Conservation (phyloP, 306 rosid species). For the Parietaria judaica region DNA sequence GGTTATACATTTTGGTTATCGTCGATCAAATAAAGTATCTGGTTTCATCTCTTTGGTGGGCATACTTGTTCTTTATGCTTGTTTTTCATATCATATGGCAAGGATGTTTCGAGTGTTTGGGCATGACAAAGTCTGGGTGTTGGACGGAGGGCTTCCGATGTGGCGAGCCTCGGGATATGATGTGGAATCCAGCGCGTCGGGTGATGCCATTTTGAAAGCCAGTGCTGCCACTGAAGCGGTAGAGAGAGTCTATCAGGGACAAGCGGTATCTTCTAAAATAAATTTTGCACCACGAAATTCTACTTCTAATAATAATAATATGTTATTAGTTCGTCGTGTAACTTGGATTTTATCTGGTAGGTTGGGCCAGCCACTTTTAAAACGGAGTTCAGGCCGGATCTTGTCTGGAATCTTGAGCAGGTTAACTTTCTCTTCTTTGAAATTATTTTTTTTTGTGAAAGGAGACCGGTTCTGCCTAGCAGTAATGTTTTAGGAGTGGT, state of each 20-base stretch:
- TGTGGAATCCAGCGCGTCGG: conserved; percentile 94
- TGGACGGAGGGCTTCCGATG: conserved; percentile 92
- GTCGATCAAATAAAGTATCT: too few relatives aligned
- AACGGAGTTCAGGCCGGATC: conserved; percentile 87
- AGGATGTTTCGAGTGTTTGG: conserved; percentile 99
- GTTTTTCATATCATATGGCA: conserved; percentile 19
- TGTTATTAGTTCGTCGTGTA: neutral
- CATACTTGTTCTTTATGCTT: too few relatives aligned
- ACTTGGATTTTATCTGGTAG: conserved; percentile 25
- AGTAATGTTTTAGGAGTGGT: too few relatives aligned
- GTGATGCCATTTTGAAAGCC: conserved; percentile 92
- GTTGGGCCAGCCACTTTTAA: conserved; percentile 77
- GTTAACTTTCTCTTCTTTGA: conserved; percentile 32
- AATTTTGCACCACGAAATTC: too few relatives aligned
- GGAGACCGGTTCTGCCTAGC: too few relatives aligned
- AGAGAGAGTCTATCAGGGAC: conserved; percentile 80
- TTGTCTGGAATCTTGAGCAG: conserved; percentile 85
- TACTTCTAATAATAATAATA: too few relatives aligned
- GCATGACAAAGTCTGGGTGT: conserved; percentile 87
- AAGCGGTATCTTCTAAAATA: conserved; percentile 42
- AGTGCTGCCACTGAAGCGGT: conserved; percentile 98
- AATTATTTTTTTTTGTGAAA: neutral
- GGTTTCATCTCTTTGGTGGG: too few relatives aligned
- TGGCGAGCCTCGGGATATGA: conserved; percentile 98
- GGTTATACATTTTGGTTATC: too few relatives aligned